Evolutionary conservation across 2,329 filamentous ascomycete genomes (phyloP).

Genomic region (Botrytis elliptica): DNA sequence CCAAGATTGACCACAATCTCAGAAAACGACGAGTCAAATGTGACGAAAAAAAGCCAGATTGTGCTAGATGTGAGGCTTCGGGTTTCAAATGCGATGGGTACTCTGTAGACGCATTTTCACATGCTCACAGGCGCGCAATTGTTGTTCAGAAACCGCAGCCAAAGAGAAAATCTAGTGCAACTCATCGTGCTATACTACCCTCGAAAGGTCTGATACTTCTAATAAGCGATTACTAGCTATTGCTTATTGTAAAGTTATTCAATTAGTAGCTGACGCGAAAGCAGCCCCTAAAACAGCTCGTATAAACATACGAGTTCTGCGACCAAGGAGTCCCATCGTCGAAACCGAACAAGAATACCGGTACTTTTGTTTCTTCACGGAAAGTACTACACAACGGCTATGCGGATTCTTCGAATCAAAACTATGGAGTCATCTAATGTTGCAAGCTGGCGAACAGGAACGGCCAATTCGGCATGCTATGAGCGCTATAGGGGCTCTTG

Average conservation of each 20-base stretch:
- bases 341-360: not conserved
- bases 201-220: not conserved
- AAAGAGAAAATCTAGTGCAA: not conserved
- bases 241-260: not conserved
- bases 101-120: too few relatives aligned
- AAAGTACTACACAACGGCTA: not conserved
- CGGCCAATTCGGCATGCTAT: not conserved
- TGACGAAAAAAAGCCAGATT: not conserved
- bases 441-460: conserved; percentile 3
- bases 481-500: conserved; percentile 11
- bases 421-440: not conserved
- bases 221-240: not conserved
- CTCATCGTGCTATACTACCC: not conserved
- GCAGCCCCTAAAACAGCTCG: not conserved
- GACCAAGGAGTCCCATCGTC: not conserved
- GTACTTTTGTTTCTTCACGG: conserved; percentile 2
- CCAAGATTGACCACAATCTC: not conserved
- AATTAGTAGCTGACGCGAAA: not conserved
- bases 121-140: too few relatives aligned
- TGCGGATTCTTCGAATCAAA: not conserved
- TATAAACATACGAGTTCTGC: not conserved
- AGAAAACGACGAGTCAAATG: not conserved
- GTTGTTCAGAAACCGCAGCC: not conserved
- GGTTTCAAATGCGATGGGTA: conserved; percentile 5
- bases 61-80: not conserved